Percentiles rank a stretch among this genome's conserved stretches.
Evolutionary conservation across 2,329 filamentous ascomycete species (phyloP).

Genomic region (Aspergillus tubingensis): DNA sequence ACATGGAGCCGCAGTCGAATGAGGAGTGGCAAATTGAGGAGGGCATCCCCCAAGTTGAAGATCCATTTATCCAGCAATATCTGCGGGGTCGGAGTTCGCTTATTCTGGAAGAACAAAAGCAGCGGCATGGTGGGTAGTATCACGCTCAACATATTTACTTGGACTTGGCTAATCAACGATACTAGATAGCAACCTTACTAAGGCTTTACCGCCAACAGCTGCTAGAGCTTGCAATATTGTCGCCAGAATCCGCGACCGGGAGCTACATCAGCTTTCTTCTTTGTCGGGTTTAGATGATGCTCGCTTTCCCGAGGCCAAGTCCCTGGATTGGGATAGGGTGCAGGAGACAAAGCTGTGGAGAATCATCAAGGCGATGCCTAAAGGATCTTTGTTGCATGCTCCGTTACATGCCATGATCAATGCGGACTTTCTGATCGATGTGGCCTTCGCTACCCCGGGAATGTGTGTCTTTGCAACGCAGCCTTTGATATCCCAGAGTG

Average conservation of each 20-base stretch:
- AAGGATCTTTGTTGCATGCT: conserved; percentile 70
- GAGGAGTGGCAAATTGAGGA: conserved; percentile 41
- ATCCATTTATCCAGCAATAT: conserved; percentile 82
- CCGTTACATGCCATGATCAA: conserved; percentile 92
- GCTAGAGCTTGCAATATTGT: conserved; percentile 77
- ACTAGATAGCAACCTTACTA: conserved; percentile 35
- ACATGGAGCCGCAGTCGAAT: not conserved
- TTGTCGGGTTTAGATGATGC: conserved; percentile 69
- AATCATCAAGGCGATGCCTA: conserved; percentile 83
- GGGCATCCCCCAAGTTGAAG: conserved; percentile 53
- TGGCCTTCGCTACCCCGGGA: conserved; percentile 69
- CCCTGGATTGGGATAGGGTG: conserved; percentile 83
- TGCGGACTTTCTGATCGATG: conserved; percentile 74
- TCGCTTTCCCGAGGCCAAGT: conserved; percentile 85
- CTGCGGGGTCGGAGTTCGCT: conserved; percentile 73
- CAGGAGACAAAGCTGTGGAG: conserved; percentile 82
- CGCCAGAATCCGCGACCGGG: conserved; percentile 73
- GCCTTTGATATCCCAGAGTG: conserved; percentile 57
- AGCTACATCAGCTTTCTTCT: conserved; percentile 80
- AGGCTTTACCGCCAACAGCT: conserved; percentile 73
- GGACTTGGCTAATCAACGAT: conserved; percentile 5
- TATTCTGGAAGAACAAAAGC: conserved; percentile 76
- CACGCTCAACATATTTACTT: conserved; percentile 1
- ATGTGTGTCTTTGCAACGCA: conserved; percentile 68
- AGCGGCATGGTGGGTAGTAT: conserved; percentile 68